These are phyloP conservation scores for Hypoxylon sp. DNA, from an alignment of 2,329 filamentous ascomycete species.

Conservation along the genomic window DNA sequence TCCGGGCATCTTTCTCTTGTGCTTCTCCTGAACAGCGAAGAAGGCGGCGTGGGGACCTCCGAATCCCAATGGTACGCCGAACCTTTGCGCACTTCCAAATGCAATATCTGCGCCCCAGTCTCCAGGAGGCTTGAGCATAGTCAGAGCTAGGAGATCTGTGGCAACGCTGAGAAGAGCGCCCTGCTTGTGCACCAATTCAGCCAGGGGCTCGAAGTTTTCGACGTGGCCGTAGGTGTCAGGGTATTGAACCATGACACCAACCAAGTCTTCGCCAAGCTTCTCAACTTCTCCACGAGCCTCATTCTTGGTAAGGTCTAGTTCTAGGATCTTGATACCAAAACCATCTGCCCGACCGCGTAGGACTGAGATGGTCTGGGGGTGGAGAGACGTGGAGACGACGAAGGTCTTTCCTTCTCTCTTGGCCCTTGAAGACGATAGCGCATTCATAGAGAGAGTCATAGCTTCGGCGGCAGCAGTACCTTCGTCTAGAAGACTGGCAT, in stretches of 20 bases:
- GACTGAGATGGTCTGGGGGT: constrained; percentile 88
- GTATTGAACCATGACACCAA: constrained; percentile 95
- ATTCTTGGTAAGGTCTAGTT: constrained; percentile 78
- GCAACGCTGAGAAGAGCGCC: constrained; percentile 88
- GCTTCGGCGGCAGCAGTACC: constrained; percentile 94
- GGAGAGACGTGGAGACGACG: constrained; percentile 85
- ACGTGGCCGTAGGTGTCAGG: constrained; percentile 90
- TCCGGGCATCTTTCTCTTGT: constrained; percentile 95
- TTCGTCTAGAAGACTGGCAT: constrained; percentile 92
- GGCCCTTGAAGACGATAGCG: constrained; percentile 77
- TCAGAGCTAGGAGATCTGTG: constrained; percentile 90
- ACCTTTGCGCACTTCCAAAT: constrained; percentile 91
- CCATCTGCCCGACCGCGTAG: constrained; percentile 88
- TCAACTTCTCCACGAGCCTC: constrained; percentile 75
- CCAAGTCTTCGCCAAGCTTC: constrained; percentile 82
- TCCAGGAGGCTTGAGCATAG: constrained; percentile 87
- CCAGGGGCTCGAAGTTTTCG: constrained; percentile 79
- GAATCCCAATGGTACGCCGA: constrained; percentile 92
- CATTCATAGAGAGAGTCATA: constrained; percentile 91
- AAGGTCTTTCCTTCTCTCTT: constrained; percentile 85
- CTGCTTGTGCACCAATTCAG: constrained; percentile 81
- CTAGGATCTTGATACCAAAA: constrained; percentile 86
- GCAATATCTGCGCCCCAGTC: constrained; percentile 97
- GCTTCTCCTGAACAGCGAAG: constrained; percentile 90
- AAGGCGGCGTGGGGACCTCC: constrained; percentile 98